A percentile compares a stretch with the other conserved stretches of the same genome.
Evolutionary conservation across 495 filamentous ascomycete genomes (phyloP).

Genomic region (Chaetomium tenue): DNA sequence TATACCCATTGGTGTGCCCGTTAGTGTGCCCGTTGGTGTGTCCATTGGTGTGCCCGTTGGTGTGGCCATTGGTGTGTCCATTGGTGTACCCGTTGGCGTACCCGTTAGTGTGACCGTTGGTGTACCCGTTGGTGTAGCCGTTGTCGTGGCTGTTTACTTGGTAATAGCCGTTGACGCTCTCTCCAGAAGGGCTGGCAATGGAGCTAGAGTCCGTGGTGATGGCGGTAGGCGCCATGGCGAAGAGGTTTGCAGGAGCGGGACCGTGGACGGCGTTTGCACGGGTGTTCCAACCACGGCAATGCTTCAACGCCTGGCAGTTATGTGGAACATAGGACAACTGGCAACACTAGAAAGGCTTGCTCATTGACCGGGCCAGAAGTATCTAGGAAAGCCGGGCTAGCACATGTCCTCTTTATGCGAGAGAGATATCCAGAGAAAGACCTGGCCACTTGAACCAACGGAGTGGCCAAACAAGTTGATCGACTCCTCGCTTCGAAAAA

Average conservation of each 20-base stretch:
- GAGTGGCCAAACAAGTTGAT: background rate
- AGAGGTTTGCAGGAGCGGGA: background rate
- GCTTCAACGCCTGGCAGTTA: constrained; percentile 24
- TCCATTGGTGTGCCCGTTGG: background rate
- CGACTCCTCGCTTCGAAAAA: constrained; percentile 5
- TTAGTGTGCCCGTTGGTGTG: constrained; percentile 25
- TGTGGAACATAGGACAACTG: constrained; percentile 11
- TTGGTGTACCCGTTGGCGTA: background rate
- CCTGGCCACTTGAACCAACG: background rate
- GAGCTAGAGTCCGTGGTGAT: constrained; percentile 43
- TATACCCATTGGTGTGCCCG: constrained; percentile 27
- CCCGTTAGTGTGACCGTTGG: constrained; percentile 24
- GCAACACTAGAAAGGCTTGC: constrained; percentile 21
- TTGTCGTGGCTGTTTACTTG: constrained; percentile 22
- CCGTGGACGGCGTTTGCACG: background rate
- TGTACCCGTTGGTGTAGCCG: constrained; percentile 41
- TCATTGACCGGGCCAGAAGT: constrained; percentile 15
- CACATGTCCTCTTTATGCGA: constrained; percentile 30
- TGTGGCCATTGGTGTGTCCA: background rate
- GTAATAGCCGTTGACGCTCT: constrained; percentile 35
- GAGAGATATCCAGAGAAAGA: constrained; percentile 4
- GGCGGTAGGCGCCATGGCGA: constrained; percentile 46
- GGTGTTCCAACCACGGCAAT: background rate
- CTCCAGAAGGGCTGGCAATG: constrained; percentile 35
- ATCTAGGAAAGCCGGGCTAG: constrained; percentile 16